phyloP scores from a whole-genome alignment of 1,139 yeast species.

The Blastobotrys petasosporus region DNA sequence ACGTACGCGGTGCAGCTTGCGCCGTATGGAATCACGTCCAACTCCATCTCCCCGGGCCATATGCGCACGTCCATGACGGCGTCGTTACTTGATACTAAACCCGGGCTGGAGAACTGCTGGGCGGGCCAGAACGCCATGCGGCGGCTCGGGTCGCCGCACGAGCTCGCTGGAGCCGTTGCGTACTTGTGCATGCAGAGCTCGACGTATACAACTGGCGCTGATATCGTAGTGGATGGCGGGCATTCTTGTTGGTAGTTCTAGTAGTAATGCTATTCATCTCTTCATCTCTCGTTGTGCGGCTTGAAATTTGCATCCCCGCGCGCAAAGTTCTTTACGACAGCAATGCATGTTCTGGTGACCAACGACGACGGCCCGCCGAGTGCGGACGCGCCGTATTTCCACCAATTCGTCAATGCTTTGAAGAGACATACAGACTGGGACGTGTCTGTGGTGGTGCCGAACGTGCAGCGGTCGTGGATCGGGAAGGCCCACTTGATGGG shows the following conservation, averaged over 20 bases:
- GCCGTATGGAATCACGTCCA: conserved; percentile 63
- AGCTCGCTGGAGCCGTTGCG: conserved; percentile 74
- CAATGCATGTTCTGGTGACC: conserved; percentile 36
- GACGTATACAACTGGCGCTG: conserved; percentile 73
- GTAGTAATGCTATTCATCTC: too few relatives aligned
- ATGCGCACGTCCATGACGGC: conserved; percentile 57
- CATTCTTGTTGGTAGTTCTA: conserved; percentile 5
- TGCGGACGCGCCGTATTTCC: conserved; percentile 80
- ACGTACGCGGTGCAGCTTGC: conserved; percentile 82
- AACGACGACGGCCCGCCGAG: conserved; percentile 96
- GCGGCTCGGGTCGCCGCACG: conserved; percentile 56
- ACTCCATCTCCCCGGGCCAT: conserved; percentile 74
- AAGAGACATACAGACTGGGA: conserved; percentile 69
- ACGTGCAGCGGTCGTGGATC: conserved; percentile 72
- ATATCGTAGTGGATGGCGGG: conserved; percentile 76
- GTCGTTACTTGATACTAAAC: conserved; percentile 30
- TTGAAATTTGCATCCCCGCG: too few relatives aligned
- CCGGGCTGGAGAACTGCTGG: conserved; percentile 44
- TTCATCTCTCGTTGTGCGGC: too few relatives aligned
- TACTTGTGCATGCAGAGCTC: conserved; percentile 76
- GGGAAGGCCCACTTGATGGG: conserved; percentile 97
- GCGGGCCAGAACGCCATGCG: conserved; percentile 63
- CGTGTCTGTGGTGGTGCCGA: conserved; percentile 74
- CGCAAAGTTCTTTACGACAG: not conserved
- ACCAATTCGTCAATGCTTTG: conserved; percentile 71